Evolutionary conservation across 2,329 filamentous ascomycete genomes (phyloP), one percentile per base, ranked within the genome.

Genomic region (Fusarium concolor): DNA sequence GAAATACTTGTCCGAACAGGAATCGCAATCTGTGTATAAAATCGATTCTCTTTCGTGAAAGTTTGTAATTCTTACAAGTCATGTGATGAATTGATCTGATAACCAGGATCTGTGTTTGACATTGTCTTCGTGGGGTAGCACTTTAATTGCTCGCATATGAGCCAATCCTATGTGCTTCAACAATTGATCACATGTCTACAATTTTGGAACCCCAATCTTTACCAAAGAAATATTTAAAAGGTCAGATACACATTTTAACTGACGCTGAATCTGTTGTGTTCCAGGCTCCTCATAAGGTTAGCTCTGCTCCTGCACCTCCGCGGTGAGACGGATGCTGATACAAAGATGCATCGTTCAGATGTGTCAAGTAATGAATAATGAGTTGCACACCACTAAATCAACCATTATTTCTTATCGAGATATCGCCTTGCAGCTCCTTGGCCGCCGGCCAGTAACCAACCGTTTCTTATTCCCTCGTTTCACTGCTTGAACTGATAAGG

Each of bases 321-420:
- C 61, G 61, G 61, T 52, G 29, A 31, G 29, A 31, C 12, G 12
- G 29, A 8, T 31, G 8, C 10, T 31, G 33, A 39, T 56, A 42
- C 22, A 61, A 5, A 15, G 15, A 7, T 37, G 33, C 35, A 8
- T 10, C 14, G 10, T 18, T 28, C 17, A n/a, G 59, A 64, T 64
- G 59, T 64, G 61, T 64, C 60, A 64, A 53, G n/a, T 42, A 35
- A 65, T 65, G 60, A 65, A 47, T 58, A 64, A 52, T 64, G 31
- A 29, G 39, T 20, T 49, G n/a, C 33, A 47, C 6, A 35, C 20
- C 3, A 20, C 8, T 17, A 12, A 6, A 17, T 17, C 22, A 12
- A 8, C 41, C 51, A 56, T 10, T 11, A 7, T 15, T 26, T 18
- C 46, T 65, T 65, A 65, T 65, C 62, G 49, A 14, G 54, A 49